phyloP scores from a whole-genome alignment of 2,329 filamentous ascomycete species.

The Colletotrichum navitas region DNA sequence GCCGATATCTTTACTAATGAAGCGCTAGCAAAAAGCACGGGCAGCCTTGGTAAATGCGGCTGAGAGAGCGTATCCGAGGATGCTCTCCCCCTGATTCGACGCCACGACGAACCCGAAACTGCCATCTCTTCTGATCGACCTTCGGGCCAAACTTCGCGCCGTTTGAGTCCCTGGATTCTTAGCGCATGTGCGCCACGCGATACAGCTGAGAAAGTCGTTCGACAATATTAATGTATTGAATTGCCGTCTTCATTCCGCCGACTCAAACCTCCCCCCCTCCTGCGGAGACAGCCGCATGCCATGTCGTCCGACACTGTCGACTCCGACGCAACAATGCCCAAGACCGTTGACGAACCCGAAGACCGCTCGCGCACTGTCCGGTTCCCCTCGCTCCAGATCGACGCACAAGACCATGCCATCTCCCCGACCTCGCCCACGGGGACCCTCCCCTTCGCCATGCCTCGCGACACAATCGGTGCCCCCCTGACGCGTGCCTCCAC shows the following conservation, averaged over 20 bases:
- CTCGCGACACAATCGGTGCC: conserved; percentile 27
- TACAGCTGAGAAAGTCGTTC: not conserved
- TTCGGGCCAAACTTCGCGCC: not conserved
- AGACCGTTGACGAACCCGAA: conserved; percentile 29
- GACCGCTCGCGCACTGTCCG: conserved; percentile 26
- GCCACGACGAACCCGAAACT: conserved; percentile 25
- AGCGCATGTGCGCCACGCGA: conserved; percentile 21
- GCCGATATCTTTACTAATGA: not conserved
- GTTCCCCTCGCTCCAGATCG: conserved; percentile 32
- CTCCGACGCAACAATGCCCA: conserved; percentile 27
- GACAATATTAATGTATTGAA: conserved; percentile 16
- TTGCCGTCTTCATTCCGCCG: not conserved
- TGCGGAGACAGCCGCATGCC: not conserved
- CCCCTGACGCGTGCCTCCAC: conserved; percentile 37
- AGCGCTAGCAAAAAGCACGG: not conserved
- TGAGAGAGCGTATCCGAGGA: conserved; percentile 14
- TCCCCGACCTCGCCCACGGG: conserved; percentile 21
- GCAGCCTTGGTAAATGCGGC: conserved; percentile 27
- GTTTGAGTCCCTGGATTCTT: conserved; percentile 15
- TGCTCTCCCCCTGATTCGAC: conserved; percentile 5
- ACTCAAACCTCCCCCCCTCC: not conserved
- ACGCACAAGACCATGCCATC: conserved; percentile 30
- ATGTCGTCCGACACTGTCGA: conserved; percentile 22
- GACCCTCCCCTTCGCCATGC: conserved; percentile 10
- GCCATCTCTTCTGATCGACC: not conserved